A percentile compares a stretch with the other conserved stretches of the same genome.
phyloP scores from a whole-genome alignment of 805 yeast species.

The Schwanniomyces pseudopolymorphus region DNA sequence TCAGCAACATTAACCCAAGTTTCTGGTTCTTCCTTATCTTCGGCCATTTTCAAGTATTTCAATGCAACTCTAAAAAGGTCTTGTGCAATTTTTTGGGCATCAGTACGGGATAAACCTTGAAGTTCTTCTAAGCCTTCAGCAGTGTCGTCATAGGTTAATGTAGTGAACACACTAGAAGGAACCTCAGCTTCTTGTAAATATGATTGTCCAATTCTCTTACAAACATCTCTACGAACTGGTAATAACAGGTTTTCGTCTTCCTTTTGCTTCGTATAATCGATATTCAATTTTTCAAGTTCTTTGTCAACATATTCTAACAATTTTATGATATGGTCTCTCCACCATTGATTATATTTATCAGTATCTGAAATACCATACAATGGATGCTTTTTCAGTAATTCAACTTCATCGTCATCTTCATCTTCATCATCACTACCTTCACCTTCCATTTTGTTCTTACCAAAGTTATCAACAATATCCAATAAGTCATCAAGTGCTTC shows the following conservation, averaged over 20 bases:
- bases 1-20: slow-evolving; percentile 86
- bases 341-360: slow-evolving; percentile 53
- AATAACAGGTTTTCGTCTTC: slow-evolving; percentile 8
- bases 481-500: slow-evolving; percentile 64
- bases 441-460: slow-evolving; percentile 46
- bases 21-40: slow-evolving; percentile 72
- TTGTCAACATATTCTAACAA: slow-evolving; percentile 32
- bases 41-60: slow-evolving; percentile 54
- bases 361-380: slow-evolving; percentile 41
- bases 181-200: slow-evolving; percentile 64
- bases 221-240: slow-evolving; percentile 36
- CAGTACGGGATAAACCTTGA: slow-evolving; percentile 33
- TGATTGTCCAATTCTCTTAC: slow-evolving; percentile 60
- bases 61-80: slow-evolving; percentile 54
- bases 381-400: slow-evolving; percentile 56
- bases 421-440: slow-evolving; percentile 55
- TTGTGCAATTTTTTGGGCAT: slow-evolving; percentile 52
- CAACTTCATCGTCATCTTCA: slow-evolving; percentile 29
- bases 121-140: slow-evolving; percentile 22
- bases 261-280: slow-evolving; percentile 8
- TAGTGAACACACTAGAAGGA: slow-evolving; percentile 54
- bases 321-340: slow-evolving; percentile 45
- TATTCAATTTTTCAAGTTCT: slow-evolving; percentile 8
- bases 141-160: slow-evolving; percentile 58
- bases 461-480: slow-evolving; percentile 67